These are phyloP conservation scores for Umbilicus rupestris DNA, from an alignment of 164 flowering plant genomes.

Conservation along the genomic window DNA sequence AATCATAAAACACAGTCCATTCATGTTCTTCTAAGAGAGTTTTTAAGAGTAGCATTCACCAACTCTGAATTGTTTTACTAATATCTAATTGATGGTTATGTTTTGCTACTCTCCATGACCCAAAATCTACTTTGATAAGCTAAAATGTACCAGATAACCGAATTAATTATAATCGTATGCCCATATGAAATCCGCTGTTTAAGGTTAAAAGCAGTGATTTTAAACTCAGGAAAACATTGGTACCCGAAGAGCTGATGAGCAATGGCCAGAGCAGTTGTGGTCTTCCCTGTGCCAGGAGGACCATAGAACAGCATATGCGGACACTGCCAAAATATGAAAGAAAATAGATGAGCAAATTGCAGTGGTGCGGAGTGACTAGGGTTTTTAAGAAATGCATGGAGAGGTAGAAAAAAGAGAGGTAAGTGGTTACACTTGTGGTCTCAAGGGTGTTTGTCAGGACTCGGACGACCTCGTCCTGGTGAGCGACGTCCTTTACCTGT, in stretches of 20 bases:
- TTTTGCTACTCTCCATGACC: too few species aligned
- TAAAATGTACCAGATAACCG: too few species aligned
- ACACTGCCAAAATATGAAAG: conserved; percentile 31
- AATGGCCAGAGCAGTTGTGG: conserved; percentile 91
- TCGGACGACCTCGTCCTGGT: conserved; percentile 92
- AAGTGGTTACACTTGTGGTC: conserved; percentile 44
- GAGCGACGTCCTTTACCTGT: conserved; percentile 95
- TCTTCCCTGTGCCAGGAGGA: conserved; percentile 98
- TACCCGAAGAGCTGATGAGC: conserved; percentile 91
- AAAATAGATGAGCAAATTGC: too few species aligned
- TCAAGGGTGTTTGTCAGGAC: conserved; percentile 93
- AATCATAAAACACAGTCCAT: too few species aligned
- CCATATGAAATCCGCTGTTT: too few species aligned
- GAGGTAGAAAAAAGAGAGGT: not conserved
- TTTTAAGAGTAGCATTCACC: too few species aligned
- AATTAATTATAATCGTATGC: too few species aligned
- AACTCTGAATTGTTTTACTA: too few species aligned
- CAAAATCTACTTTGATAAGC: too few species aligned
- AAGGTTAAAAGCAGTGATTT: too few species aligned
- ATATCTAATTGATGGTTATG: too few species aligned
- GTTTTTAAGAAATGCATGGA: not conserved
- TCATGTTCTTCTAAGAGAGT: too few species aligned
- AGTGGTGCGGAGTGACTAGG: not conserved
- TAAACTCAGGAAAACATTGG: not conserved
- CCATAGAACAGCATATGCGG: conserved; percentile 98